Conservation (phyloP, 2,329 filamentous ascomycete species). For the Fusarium phyllophilum region DNA sequence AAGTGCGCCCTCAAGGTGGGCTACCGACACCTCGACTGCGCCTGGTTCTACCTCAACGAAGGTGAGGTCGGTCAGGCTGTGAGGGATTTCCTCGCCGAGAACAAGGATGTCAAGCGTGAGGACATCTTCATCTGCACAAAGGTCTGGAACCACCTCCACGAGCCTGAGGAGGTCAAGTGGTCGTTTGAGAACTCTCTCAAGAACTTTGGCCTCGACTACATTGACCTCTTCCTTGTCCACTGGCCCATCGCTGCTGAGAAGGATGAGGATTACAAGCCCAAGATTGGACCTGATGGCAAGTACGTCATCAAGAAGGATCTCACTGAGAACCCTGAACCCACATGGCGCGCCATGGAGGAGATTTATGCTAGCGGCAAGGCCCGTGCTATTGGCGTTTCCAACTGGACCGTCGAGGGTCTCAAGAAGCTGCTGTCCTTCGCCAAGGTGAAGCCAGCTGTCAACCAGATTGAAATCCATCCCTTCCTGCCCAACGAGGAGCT, state of each 20-base stretch:
- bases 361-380: constrained; percentile 55
- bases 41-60: constrained; percentile 59
- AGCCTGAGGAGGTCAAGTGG: constrained; percentile 58
- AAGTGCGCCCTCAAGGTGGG: constrained; percentile 56
- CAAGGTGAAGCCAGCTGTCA: constrained; percentile 59
- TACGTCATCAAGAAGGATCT: constrained; percentile 60
- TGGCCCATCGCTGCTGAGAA: constrained; percentile 59
- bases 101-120: constrained; percentile 45
- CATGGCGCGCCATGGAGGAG: constrained; percentile 67
- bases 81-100: constrained; percentile 46
- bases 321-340: constrained; percentile 49
- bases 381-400: constrained; percentile 61
- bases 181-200: constrained; percentile 59
- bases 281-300: constrained; percentile 58
- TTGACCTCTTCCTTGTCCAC: constrained; percentile 64
- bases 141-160: constrained; percentile 68
- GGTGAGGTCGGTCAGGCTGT: constrained; percentile 56
- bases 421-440: constrained; percentile 48
- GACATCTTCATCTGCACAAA: constrained; percentile 67
- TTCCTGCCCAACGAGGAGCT: constrained; percentile 60
- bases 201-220: constrained; percentile 62
- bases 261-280: constrained; percentile 54
- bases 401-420: constrained; percentile 58
- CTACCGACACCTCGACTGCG: constrained; percentile 60
- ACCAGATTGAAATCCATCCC: constrained; percentile 55